Percentiles rank a stretch among this genome's conserved stretches.
phyloP scores from a whole-genome alignment of 208 protist genomes.

The Perkinsela sp. region DNA sequence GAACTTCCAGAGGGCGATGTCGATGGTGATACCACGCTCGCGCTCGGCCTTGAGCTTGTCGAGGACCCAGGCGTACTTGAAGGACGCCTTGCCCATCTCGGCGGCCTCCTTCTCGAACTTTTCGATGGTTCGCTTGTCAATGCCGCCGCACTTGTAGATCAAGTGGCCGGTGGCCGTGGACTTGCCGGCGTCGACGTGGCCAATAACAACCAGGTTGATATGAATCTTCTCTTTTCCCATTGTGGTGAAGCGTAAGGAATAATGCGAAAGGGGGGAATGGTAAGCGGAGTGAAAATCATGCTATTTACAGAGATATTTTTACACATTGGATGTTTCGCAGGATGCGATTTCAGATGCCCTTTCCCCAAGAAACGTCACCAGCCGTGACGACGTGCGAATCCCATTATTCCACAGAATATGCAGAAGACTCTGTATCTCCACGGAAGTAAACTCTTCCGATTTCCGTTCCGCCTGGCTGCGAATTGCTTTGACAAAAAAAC shows the following conservation, averaged over 20 bases:
- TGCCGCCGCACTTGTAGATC: slow-evolving; percentile 61
- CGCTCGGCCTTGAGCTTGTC: slow-evolving; percentile 69
- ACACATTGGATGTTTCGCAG: too few relatives aligned
- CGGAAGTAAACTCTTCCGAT: neutral
- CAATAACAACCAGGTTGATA: slow-evolving; percentile 23
- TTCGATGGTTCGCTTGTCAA: slow-evolving; percentile 57
- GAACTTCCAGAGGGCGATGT: slow-evolving; percentile 67
- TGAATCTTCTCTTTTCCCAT: slow-evolving; percentile 15
- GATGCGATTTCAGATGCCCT: neutral
- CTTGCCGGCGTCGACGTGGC: slow-evolving; percentile 60
- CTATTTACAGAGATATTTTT: too few relatives aligned
- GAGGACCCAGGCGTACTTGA: slow-evolving; percentile 72
- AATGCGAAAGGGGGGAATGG: too few relatives aligned
- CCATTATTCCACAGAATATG: neutral
- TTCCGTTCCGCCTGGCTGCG: neutral
- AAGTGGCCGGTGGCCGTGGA: slow-evolving; percentile 62
- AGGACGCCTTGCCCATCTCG: slow-evolving; percentile 59
- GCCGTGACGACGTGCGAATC: neutral
- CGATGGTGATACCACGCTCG: slow-evolving; percentile 70
- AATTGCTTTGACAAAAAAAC: neutral
- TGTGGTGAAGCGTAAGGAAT: too few relatives aligned
- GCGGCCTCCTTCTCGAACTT: slow-evolving; percentile 66
- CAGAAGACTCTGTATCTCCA: neutral
- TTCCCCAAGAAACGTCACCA: neutral
- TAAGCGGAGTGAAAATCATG: too few relatives aligned